Base-by-base conservation (phyloP, 2,329 filamentous ascomycete species). In the Fusarium sp. region DNA sequence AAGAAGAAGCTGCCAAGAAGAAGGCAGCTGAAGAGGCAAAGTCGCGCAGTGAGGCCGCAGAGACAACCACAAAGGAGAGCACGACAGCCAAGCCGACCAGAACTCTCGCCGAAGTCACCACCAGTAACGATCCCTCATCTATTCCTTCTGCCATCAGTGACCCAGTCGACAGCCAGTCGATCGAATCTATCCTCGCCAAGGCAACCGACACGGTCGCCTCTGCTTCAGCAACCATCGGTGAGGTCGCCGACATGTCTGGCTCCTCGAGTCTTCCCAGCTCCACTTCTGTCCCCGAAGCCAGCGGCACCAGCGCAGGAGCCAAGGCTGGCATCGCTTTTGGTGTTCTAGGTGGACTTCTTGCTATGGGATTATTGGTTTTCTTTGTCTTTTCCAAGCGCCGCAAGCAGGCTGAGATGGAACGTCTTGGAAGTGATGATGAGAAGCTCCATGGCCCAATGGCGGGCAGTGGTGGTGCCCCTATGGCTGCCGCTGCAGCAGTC, bases 261-360 rank as follows among this genome's bases (percentile, higher is more conserved):
- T 44, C 65, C 9, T 65, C 70, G 15, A 62, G 73, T 27, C 46
- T 68, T 13, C 72, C 66, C 18, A 70, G 72, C 30, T 65, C 69
- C n/a, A 70, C 70, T 29, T 62, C 73, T 38, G 72, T 72, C 8
- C 60, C 74, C 7, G 60, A 71, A 20, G 61, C 70, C 6, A 62
- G 73, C 6, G 51, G 70, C 10, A 74, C 70, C 38, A 78, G 74
- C 49, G 66, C 79, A 11, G 86, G 82, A 30, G 78, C 82, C 44
- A 96, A 94, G 80, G 94, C 94, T 45, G 96, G 96, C 65, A 87
- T 98, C 67, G 93, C 91, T 8, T 90, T 98, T 77, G 94, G 94
- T 75, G 88, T 97, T 49, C 81, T 98, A 32, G 84, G 91, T 9
- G 88, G 88, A 51, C 74, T 97, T 27, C 87, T 91, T 32, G 80